Percentiles rank a stretch among this genome's conserved stretches.
These are phyloP conservation scores for Colletotrichum somersetense DNA, from an alignment of 2,329 filamentous ascomycete species.

Conservation along the genomic window DNA sequence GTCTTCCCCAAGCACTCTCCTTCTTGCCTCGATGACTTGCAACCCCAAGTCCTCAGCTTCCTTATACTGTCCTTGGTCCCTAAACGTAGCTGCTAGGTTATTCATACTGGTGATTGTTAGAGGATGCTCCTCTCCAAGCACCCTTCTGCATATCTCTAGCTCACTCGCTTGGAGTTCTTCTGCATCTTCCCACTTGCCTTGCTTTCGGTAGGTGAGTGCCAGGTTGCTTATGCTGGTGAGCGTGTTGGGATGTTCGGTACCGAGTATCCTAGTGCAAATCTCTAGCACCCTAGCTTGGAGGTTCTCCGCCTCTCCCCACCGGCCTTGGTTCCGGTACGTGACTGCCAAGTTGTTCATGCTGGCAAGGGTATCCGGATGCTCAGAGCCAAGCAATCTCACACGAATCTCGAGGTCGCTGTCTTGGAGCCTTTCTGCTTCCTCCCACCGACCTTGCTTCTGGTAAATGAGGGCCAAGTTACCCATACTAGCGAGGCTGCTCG, in stretches of 20 bases:
- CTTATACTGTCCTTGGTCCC: neutral
- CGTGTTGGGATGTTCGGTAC: no score
- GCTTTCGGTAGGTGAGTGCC: neutral
- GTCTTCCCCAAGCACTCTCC: neutral
- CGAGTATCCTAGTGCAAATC: no score
- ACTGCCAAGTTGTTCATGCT: neutral
- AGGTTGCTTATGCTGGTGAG: neutral
- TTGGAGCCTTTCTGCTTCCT: neutral
- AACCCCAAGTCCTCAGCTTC: neutral
- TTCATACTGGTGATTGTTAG: neutral
- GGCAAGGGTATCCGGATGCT: constrained; percentile 3
- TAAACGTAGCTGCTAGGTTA: neutral
- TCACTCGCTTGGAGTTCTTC: neutral
- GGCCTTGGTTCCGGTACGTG: no score
- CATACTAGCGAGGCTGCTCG: neutral
- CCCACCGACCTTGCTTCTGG: neutral
- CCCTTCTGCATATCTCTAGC: neutral
- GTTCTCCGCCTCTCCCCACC: no score
- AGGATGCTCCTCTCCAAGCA: neutral
- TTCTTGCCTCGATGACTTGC: neutral
- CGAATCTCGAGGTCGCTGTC: neutral
- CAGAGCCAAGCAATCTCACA: neutral
- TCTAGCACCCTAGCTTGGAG: neutral
- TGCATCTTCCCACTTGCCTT: neutral
- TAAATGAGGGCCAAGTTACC: neutral